Percentiles rank a stretch among this genome's conserved stretches.
Conservation (phyloP, 2,329 filamentous ascomycete species). For the Trichoderma sp. region DNA sequence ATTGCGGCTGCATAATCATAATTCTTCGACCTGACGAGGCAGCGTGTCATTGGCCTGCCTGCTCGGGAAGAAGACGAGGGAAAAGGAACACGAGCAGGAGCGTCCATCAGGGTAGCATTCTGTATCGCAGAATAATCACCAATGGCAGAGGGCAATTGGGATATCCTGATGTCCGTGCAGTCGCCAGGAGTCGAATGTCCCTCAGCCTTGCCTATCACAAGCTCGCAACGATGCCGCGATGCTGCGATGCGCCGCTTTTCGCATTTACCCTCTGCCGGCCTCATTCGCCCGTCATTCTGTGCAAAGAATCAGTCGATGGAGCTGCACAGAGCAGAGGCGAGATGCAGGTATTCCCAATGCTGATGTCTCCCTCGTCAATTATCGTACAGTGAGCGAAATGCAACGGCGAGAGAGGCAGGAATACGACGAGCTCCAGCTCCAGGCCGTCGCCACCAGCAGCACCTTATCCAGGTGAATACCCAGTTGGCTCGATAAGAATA, state of each 20-base stretch:
- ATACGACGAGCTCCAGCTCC: conserved; percentile 22
- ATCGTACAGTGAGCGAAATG: conserved; percentile 16
- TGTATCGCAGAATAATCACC: conserved; percentile 24
- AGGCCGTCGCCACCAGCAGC: conserved; percentile 14
- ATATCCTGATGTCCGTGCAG: conserved; percentile 10
- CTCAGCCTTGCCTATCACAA: conserved; percentile 27
- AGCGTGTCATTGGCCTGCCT: conserved; percentile 6
- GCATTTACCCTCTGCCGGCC: conserved; percentile 23
- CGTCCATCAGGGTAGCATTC: conserved; percentile 17
- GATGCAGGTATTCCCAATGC: conserved; percentile 22
- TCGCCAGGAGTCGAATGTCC: not conserved
- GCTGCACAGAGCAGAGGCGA: conserved; percentile 19
- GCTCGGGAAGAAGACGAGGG: not conserved
- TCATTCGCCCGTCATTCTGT: conserved; percentile 15
- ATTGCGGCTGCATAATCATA: conserved; percentile 25
- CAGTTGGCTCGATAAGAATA: conserved; percentile 26
- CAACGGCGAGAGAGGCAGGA: conserved; percentile 9
- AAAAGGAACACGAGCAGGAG: not conserved
- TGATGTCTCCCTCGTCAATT: conserved; percentile 3
- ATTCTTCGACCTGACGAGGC: conserved; percentile 27
- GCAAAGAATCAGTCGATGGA: conserved; percentile 9
- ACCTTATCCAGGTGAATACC: conserved; percentile 24
- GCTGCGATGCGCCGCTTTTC: conserved; percentile 9
- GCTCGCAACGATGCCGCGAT: conserved; percentile 11
- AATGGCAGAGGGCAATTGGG: conserved; percentile 20